Base-by-base conservation (phyloP, 225 moss, liverwort and hornwort species). In the Marchantia polymorpha region DNA sequence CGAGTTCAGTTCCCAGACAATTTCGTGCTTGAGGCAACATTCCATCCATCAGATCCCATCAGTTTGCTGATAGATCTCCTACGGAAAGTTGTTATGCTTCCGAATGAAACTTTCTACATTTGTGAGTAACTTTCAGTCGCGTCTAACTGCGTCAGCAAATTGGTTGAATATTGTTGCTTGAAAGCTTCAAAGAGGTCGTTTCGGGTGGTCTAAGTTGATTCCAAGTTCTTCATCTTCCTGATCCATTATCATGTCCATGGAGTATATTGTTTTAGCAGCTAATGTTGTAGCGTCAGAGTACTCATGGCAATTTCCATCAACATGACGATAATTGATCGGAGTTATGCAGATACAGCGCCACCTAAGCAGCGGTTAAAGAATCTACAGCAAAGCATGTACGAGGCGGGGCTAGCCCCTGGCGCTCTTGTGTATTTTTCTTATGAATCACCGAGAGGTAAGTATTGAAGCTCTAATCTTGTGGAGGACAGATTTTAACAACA, bases 1-100 rank as follows among this genome's bases (percentile, higher is more conserved):
- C 90, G 93, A 29, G 91, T 99, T 49, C 93, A 92, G 71, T 95
- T 95, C 85, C 99, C 99, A 59, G 99, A 99, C 82, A 93, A 85
- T 80, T 91, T 86, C 78, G 89, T 99, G 64, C 80, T 95, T 75
- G 95, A 99, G 84, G 89, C 90, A 73, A 82, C 63, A 31, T 99
- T 99, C 82, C 89, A 91, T 74, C 84, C 99, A 66, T 85, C 88
- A 74, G 95, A 99, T 84, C 87, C 92, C 14, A 78, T 95, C 20
- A 75, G 84, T 71, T 81, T 90, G 70, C 82, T 99, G 29, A 83
- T 90, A 77, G 95, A 91, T 56, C 81, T 99, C n/a, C 87, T 99
- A 59, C 88, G 84, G 56, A 99, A 92, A 89, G 91, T 90, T 29
- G 86, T 95, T 67, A 53, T 77, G 77, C 89, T 82, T 60, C 90